These are phyloP conservation scores for Aaosphaeria arxii DNA, from an alignment of 2,329 filamentous ascomycete genomes.

Conservation along the genomic window DNA sequence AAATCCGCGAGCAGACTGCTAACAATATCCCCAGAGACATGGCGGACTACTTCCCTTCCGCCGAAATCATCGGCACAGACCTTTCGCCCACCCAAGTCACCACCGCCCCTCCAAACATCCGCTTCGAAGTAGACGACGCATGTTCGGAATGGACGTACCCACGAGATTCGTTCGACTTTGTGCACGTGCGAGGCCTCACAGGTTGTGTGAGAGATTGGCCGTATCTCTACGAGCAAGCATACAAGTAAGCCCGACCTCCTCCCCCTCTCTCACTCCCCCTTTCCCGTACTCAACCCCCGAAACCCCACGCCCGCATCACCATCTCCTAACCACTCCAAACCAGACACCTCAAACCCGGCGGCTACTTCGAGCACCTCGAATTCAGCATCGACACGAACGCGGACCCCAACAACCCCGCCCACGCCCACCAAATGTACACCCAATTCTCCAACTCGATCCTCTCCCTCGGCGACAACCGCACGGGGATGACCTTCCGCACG, in stretches of 20 bases:
- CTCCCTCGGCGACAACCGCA: conserved; percentile 13
- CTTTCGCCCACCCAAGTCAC: conserved; percentile 33
- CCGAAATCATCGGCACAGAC: conserved; percentile 35
- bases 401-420: conserved; percentile 3
- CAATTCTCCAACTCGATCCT: conserved; percentile 15
- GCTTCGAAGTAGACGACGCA: conserved; percentile 46
- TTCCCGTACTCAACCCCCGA: not conserved
- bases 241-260: conserved; percentile 12
- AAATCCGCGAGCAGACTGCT: not conserved
- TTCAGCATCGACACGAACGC: conserved; percentile 25
- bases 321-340: not conserved
- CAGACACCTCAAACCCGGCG: conserved; percentile 40
- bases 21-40: conserved; percentile 21
- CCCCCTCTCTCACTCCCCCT: not conserved
- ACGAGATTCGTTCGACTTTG: conserved; percentile 34
- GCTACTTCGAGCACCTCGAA: conserved; percentile 44
- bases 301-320: not conserved
- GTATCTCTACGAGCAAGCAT: conserved; percentile 36
- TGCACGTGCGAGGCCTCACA: conserved; percentile 40
- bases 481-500: conserved; percentile 23
- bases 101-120: conserved; percentile 39
- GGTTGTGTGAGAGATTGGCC: conserved; percentile 42
- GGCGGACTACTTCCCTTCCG: conserved; percentile 33
- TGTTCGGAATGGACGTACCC: conserved; percentile 41
- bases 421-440: conserved; percentile 19